Evolutionary conservation across 139 green algal genomes (phyloP), one percentile per base, ranked within the genome.

Genomic region (Chara braunii): DNA sequence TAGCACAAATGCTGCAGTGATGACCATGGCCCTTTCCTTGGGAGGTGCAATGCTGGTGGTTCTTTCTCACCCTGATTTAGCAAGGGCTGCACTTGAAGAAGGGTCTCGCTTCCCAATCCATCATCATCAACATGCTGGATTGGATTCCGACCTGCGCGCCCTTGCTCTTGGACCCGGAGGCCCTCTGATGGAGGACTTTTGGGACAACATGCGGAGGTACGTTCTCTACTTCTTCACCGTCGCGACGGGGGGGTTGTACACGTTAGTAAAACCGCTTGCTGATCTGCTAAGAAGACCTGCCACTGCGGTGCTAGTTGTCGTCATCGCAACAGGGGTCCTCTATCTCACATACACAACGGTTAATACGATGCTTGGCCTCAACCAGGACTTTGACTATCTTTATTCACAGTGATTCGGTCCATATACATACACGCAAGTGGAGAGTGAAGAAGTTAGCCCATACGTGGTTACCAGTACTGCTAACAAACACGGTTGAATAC

Each of bases 141-240:
- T 62, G 22, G 53, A 62, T 11, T 6, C 28, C 18, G 53, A 62
- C 11, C 43, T 62, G 53, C n/a, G 12, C 8, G 53, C 53, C 14
- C 11, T 62, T 11, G 53, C 53, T 12, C 24, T 62, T 11, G 22
- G 22, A 7, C 12, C 12, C 12, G 50, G 37, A 23, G 48, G 48
- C 48, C 53, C 53, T 11, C 53, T 62, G 53, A 6, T 12, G 6
- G 53, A 62, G 14, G 58, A 74, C 31, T 73, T 73, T 24, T 73
- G 64, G 64, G 64, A 73, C 14, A 73, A 73, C 43, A 56, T 73
- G 1, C 26, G 35, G 14, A 43, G 64, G 34, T 73, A 51, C 53
- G 33, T 73, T 7, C 31, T 70, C 24, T 73, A 70, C 28, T 73
- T 73, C 23, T 55, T 73, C 52, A 73, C 55, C 8, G 64, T 73